Evolutionary conservation across 352 stramenopile species (phyloP), one percentile per base, ranked within the genome.

Genomic region (Pythium biforme): DNA sequence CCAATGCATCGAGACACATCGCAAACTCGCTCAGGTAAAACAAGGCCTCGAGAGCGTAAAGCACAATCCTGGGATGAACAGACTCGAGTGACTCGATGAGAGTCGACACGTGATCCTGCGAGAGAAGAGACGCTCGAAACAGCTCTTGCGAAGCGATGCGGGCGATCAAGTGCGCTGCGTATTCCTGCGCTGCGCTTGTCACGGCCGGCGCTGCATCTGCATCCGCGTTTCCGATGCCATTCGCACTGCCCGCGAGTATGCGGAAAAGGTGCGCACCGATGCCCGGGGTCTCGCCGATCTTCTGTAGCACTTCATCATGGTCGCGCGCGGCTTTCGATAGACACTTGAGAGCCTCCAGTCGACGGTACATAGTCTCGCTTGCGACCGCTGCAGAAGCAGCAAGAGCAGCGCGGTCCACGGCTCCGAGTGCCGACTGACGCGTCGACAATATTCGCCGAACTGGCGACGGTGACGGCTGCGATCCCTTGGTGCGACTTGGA

Each of bases 41-140:
- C 19, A 93, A 62, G 9, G 75, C 64, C n/a, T 89, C 79, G 6
- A 91, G 62, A 2, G 81, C 73, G 34, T 80, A 66, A 41, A 88
- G 67, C 20, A 89, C 81, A n/a, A 93, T 83, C 4, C 68, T 62
- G 3, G 81, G 50, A 45, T 91, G 79, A 1, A 93, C 83, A 0
- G 83, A 90, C 52, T 93, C 83, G 22, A 93, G 72, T 0, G 78
- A 77, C 40, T 93, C 83, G 29, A 93, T 87, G 9, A 93, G 61
- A 2, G 75, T 65, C 4, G 78, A 69, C 15, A 91, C 65, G 39
- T 87, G 77, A 4, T 89, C 81, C 14, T 75, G 73, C 0, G 77
- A 82, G 4, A 91, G 64, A 15, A 89, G 37, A 7, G 77, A 78
- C 0, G 75, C 74, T 14, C 75, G 70, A 15, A 89, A 63, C 19